Evolutionary conservation across 768 basidiomycete genomes (phyloP).

Genomic region (Nidularia pulvinata): DNA sequence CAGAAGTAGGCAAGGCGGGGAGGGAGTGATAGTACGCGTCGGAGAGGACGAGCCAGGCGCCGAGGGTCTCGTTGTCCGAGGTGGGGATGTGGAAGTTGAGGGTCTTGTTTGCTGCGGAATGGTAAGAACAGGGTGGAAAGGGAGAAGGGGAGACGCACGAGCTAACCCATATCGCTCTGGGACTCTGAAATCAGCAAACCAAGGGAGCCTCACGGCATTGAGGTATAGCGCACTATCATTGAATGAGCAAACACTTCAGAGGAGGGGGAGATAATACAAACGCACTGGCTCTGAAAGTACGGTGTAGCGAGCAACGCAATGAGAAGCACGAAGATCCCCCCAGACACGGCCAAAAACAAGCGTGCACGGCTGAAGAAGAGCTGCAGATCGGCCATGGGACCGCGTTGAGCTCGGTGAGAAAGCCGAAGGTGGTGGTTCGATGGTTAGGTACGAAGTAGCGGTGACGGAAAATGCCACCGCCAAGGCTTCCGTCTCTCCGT

Average conservation of each 20-base stretch:
- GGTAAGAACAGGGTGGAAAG: not conserved
- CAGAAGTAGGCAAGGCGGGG: slow-evolving; percentile 31
- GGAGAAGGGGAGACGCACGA: slow-evolving; percentile 43
- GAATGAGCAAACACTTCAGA: too few species aligned
- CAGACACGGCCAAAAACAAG: slow-evolving; percentile 38
- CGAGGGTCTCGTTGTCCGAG: slow-evolving; percentile 75
- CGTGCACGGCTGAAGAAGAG: slow-evolving; percentile 9
- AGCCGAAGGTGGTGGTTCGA: too few species aligned
- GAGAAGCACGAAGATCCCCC: slow-evolving; percentile 50
- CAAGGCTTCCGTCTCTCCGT: too few species aligned
- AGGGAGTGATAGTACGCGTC: slow-evolving; percentile 59
- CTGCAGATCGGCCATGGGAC: too few species aligned
- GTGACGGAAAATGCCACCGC: too few species aligned
- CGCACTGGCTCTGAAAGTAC: slow-evolving; percentile 71
- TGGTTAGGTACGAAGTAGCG: too few species aligned
- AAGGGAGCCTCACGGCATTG: slow-evolving; percentile 65
- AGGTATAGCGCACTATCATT: slow-evolving; percentile 46
- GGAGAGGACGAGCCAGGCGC: slow-evolving; percentile 85
- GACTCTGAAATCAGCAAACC: slow-evolving; percentile 56
- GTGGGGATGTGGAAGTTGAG: slow-evolving; percentile 71
- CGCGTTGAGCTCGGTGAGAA: too few species aligned
- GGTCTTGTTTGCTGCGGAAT: slow-evolving; percentile 67
- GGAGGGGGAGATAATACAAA: slow-evolving; percentile 5
- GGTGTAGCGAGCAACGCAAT: slow-evolving; percentile 60
- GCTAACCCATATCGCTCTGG: slow-evolving; percentile 85